Conservation (phyloP, 2,329 filamentous ascomycete genomes). For the Ambrosiella cleistominuta region DNA sequence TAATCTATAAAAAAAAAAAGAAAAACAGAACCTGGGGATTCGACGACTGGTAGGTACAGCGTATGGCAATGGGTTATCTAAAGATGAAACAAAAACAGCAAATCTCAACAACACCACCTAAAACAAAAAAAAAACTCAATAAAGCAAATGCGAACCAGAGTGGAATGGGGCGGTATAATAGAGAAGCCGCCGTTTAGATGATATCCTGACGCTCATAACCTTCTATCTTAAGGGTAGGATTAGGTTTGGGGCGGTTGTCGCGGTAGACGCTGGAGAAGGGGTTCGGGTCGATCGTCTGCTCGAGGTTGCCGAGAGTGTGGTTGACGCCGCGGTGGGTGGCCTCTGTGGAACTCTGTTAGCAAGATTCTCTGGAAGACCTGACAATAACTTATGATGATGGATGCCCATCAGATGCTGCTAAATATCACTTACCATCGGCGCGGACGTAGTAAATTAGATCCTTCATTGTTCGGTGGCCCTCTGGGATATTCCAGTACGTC, state of each 20-base stretch:
- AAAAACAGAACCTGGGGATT: too few relatives aligned
- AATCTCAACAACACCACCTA: neutral
- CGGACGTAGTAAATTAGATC: slow-evolving; percentile 79
- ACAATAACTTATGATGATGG: too few relatives aligned
- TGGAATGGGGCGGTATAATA: slow-evolving; percentile 3
- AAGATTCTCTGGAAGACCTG: neutral
- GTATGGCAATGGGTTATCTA: neutral
- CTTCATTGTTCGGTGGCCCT: slow-evolving; percentile 63
- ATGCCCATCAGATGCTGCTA: neutral
- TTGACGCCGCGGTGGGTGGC: slow-evolving; percentile 88
- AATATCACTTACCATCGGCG: slow-evolving; percentile 33
- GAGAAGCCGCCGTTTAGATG: slow-evolving; percentile 26
- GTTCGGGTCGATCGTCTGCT: slow-evolving; percentile 76
- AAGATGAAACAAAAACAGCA: neutral
- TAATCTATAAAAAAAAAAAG: too few relatives aligned
- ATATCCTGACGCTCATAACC: slow-evolving; percentile 79
- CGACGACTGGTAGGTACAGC: too few relatives aligned
- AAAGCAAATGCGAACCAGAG: slow-evolving; percentile 3
- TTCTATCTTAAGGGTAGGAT: slow-evolving; percentile 42
- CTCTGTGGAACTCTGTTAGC: slow-evolving; percentile 28
- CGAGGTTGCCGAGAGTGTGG: slow-evolving; percentile 77
- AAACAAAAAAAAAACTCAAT: neutral
- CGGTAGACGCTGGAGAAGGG: slow-evolving; percentile 78
- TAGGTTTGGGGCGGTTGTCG: slow-evolving; percentile 47
- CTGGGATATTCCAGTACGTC: slow-evolving; percentile 84